These are phyloP conservation scores for Mucor velutinosus DNA, from an alignment of 371 early-diverging fungal genomes.

Conservation along the genomic window DNA sequence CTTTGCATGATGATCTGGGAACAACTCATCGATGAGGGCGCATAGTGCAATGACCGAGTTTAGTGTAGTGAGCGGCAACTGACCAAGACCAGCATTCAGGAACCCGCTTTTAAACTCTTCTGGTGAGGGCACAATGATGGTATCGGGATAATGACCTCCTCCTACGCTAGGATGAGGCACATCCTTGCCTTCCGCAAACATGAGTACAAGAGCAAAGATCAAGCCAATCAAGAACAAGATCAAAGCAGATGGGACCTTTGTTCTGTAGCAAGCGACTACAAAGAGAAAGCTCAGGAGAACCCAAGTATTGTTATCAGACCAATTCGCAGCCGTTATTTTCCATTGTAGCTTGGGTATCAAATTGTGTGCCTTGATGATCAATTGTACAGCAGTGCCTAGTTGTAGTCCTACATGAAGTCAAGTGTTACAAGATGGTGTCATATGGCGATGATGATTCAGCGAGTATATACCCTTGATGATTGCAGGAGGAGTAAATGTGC, in stretches of 20 bases:
- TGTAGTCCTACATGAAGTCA: conserved; percentile 62
- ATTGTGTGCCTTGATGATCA: conserved; percentile 75
- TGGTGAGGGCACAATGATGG: conserved; percentile 61
- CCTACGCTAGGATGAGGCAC: conserved; percentile 42
- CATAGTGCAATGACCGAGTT: conserved; percentile 88
- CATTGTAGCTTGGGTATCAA: conserved; percentile 42
- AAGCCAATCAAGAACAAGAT: conserved; percentile 76
- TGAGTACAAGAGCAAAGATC: conserved; percentile 65
- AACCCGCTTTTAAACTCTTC: conserved; percentile 73
- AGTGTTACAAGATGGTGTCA: conserved; percentile 10
- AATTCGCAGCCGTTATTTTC: conserved; percentile 43
- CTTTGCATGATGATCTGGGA: conserved; percentile 68
- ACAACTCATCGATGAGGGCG: conserved; percentile 80
- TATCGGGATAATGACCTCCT: conserved; percentile 64
- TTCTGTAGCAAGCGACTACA: conserved; percentile 71
- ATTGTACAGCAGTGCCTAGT: conserved; percentile 80
- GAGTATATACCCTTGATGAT: conserved; percentile 69
- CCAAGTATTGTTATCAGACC: conserved; percentile 82
- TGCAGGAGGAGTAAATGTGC: conserved; percentile 72
- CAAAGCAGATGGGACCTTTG: conserved; percentile 73
- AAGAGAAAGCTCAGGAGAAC: conserved; percentile 68
- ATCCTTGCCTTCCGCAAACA: conserved; percentile 31
- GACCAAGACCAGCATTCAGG: conserved; percentile 82
- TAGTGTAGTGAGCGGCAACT: conserved; percentile 83
- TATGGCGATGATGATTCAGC: background rate